Evolutionary conservation across 768 basidiomycete genomes (phyloP).

Genomic region (Tubosaeta sp.): DNA sequence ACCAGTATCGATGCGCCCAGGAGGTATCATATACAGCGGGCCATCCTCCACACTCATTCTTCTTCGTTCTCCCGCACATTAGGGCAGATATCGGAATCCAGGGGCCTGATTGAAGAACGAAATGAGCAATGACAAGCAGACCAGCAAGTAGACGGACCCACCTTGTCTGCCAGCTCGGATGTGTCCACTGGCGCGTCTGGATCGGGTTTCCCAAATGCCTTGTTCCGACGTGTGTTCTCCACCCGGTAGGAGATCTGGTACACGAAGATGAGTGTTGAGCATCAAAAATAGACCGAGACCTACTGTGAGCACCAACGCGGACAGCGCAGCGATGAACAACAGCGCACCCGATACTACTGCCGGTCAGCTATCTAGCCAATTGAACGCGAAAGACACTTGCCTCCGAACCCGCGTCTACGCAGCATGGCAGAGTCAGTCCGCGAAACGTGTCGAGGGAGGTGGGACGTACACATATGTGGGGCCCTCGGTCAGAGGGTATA

Average conservation of each 20-base stretch:
- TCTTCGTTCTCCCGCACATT: neutral
- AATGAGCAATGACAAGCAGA: neutral
- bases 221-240: constrained; percentile 57
- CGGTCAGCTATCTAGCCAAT: neutral
- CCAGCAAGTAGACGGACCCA: constrained; percentile 19
- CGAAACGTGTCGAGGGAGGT: neutral
- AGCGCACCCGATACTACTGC: constrained; percentile 16
- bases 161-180: constrained; percentile 61
- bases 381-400: neutral
- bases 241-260: constrained; percentile 58
- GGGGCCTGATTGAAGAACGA: neutral
- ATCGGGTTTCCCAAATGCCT: constrained; percentile 46
- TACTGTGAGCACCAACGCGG: constrained; percentile 20
- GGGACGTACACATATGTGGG: constrained; percentile 34
- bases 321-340: constrained; percentile 21
- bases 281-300: neutral
- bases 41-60: neutral
- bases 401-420: constrained; percentile 2
- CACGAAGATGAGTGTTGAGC: too few species aligned
- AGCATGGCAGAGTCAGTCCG: neutral
- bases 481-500: constrained; percentile 39
- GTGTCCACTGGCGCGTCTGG: constrained; percentile 54
- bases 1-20: too few species aligned
- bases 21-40: neutral
- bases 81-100: constrained; percentile 1